Conservation (phyloP, 345 rosid genomes). For the Psidium friedrichsthalianum region DNA sequence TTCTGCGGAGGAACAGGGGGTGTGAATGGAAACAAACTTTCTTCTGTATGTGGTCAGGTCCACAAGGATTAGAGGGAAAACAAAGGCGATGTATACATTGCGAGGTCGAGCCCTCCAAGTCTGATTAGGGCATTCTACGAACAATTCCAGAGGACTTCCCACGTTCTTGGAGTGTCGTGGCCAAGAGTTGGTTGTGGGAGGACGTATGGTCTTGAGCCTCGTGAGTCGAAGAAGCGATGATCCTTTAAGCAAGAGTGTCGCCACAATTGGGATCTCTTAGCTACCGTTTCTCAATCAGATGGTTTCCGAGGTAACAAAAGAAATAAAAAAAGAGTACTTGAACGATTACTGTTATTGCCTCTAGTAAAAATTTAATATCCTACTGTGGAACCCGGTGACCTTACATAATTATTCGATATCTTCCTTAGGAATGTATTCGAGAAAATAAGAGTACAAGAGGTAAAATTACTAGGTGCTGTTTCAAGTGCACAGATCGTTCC, state of each 20-base stretch:
- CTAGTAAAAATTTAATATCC: not conserved
- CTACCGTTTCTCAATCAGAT: slow-evolving; percentile 19
- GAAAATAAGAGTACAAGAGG: not conserved
- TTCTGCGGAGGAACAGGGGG: too few species aligned
- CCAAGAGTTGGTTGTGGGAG: slow-evolving; percentile 25
- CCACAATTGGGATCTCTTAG: slow-evolving; percentile 9
- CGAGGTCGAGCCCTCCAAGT: slow-evolving; percentile 13
- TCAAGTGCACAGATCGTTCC: too few species aligned
- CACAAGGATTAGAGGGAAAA: slow-evolving; percentile 22
- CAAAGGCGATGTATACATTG: slow-evolving; percentile 14
- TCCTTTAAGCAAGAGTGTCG: slow-evolving; percentile 8
- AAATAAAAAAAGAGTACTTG: not conserved
- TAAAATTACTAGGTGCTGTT: slow-evolving; percentile 14
- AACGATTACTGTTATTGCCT: not conserved
- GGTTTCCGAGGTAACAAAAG: slow-evolving; percentile 19
- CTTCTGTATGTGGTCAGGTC: slow-evolving; percentile 16
- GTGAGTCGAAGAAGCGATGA: slow-evolving; percentile 19
- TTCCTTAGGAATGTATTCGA: not conserved
- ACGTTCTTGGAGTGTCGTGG: slow-evolving; percentile 24
- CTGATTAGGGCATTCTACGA: slow-evolving; percentile 20
- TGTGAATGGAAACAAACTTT: not conserved
- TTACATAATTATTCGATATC: not conserved
- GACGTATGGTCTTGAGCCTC: slow-evolving; percentile 28
- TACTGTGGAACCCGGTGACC: not conserved
- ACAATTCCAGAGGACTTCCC: slow-evolving; percentile 40